Evolutionary conservation across 73 alveolate species (phyloP).

Genomic region (Tetrahymena elliotti): DNA sequence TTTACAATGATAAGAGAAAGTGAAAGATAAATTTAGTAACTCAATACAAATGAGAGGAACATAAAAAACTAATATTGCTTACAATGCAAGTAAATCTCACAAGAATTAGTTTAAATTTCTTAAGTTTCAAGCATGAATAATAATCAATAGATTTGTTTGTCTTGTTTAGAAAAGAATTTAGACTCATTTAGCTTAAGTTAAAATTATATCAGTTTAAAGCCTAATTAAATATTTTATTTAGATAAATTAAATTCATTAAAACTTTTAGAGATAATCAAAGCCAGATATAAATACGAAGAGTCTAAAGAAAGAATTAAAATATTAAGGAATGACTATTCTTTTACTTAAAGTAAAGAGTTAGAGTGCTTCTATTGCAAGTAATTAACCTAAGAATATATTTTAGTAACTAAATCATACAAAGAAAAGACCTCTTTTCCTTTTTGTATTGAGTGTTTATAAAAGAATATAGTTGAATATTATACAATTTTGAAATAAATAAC

Average conservation of each 20-base stretch:
- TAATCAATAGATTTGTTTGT: background rate
- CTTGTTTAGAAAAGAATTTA: background rate
- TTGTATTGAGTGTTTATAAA: background rate
- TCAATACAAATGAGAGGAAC: no score
- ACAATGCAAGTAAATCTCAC: background rate
- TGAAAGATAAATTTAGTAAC: no score
- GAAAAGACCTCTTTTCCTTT: background rate
- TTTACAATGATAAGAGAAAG: background rate
- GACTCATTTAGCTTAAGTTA: background rate
- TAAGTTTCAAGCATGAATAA: no score
- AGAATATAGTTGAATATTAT: background rate
- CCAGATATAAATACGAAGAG: background rate
- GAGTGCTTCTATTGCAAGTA: background rate
- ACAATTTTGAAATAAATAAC: background rate
- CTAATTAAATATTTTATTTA: no score
- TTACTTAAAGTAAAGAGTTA: background rate
- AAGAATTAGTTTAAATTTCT: no score
- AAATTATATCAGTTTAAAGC: no score
- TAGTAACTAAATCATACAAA: background rate
- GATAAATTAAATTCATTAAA: background rate
- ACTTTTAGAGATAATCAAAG: background rate
- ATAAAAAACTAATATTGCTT: background rate
- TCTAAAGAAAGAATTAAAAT: background rate
- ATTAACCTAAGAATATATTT: background rate
- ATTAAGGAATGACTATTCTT: background rate